Percentiles rank a stretch among this genome's conserved stretches.
Evolutionary conservation across 768 basidiomycete species (phyloP).

Genomic region (Suillus hirtellus): DNA sequence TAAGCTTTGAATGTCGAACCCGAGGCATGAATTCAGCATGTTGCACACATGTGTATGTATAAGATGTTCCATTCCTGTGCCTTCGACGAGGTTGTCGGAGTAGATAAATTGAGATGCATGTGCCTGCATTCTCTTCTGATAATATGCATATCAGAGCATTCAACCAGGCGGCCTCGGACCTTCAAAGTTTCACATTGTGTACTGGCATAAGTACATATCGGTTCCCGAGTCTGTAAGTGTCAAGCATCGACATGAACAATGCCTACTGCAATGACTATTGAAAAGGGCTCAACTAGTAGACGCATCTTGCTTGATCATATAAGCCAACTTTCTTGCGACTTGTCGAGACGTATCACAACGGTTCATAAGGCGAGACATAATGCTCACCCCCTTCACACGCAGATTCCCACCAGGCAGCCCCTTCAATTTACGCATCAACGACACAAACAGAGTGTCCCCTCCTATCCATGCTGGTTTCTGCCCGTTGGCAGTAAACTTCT

Average conservation of each 20-base stretch:
- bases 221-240: neutral
- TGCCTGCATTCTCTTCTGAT: too few relatives aligned
- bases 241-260: neutral
- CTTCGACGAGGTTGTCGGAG: too few relatives aligned
- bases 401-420: slow-evolving; percentile 17
- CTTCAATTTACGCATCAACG: slow-evolving; percentile 15
- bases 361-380: slow-evolving; percentile 21
- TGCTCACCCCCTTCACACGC: slow-evolving; percentile 18
- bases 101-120: too few relatives aligned
- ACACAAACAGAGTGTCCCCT: slow-evolving; percentile 19
- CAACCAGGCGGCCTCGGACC: neutral
- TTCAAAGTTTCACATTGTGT: neutral
- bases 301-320: slow-evolving; percentile 23
- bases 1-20: neutral
- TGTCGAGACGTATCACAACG: slow-evolving; percentile 31
- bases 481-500: slow-evolving; percentile 7
- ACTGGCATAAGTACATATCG: neutral
- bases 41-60: neutral
- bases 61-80: neutral
- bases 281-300: neutral
- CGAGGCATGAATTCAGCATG: neutral
- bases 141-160: too few relatives aligned
- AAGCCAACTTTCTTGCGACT: slow-evolving; percentile 26
- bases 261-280: neutral
- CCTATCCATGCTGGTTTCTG: slow-evolving; percentile 13